phyloP scores from a whole-genome alignment of 2,329 filamentous ascomycete genomes.

The Lecanoromycetidae sp. region DNA sequence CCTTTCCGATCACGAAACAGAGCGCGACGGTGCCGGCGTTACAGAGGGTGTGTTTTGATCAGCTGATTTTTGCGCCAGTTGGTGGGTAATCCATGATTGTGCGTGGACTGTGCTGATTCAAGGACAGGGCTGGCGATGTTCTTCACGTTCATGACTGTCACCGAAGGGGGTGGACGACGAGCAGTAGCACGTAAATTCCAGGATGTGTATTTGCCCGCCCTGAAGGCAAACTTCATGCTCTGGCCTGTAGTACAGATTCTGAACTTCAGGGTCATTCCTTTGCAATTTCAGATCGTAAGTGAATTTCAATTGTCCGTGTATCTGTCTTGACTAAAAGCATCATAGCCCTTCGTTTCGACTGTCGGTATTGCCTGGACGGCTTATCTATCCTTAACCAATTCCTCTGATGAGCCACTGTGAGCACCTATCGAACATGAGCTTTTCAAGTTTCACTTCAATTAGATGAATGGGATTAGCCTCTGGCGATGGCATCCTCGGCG shows the following conservation, averaged over 20 bases:
- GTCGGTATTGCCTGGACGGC: slow-evolving; percentile 96
- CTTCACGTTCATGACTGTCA: slow-evolving; percentile 92
- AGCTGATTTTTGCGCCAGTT: slow-evolving; percentile 83
- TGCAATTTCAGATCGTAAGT: slow-evolving; percentile 91
- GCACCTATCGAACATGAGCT: not conserved
- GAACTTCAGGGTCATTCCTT: slow-evolving; percentile 90
- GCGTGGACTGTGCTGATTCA: not conserved
- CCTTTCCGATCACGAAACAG: slow-evolving; percentile 74
- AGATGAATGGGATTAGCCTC: not conserved
- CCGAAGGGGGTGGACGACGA: slow-evolving; percentile 76
- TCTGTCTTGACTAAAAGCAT: slow-evolving; percentile 13
- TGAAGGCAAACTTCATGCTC: slow-evolving; percentile 90
- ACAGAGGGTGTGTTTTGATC: slow-evolving; percentile 85
- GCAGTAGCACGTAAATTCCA: slow-evolving; percentile 74
- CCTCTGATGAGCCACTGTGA: slow-evolving; percentile 50
- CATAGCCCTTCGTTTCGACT: slow-evolving; percentile 85
- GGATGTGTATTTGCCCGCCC: slow-evolving; percentile 84
- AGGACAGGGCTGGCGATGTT: slow-evolving; percentile 61
- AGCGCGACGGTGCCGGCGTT: slow-evolving; percentile 64
- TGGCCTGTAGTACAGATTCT: slow-evolving; percentile 95
- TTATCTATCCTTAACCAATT: slow-evolving; percentile 85
- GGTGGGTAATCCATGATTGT: slow-evolving; percentile 39
- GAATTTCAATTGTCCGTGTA: slow-evolving; percentile 4
- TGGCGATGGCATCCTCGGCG: too few relatives aligned
- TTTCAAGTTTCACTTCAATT: not conserved